Evolutionary conservation across 495 filamentous ascomycete genomes (phyloP), one percentile per base, ranked within the genome.

Genomic region (Aspergillus taichungensis): DNA sequence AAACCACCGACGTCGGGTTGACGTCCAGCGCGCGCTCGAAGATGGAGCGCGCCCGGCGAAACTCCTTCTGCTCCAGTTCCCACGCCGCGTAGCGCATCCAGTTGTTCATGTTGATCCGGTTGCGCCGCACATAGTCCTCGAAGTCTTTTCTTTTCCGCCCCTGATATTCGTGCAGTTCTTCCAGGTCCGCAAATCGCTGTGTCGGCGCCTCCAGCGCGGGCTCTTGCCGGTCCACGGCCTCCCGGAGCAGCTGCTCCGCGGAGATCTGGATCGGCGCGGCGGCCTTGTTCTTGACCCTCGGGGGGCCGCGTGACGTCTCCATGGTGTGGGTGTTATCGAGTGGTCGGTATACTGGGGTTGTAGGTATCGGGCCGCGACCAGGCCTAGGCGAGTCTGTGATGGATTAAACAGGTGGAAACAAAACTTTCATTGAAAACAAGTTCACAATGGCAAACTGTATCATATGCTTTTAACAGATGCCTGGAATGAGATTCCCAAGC

Each of bases 51-150:
- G 94, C 92, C 31, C 92, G 80, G n/a, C 84, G 84, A 65, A 85
- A 96, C 69, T 98, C 92, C 63, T 97, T 98, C 66, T 98, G 92
- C 63, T 98, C 92, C 30, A 98, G 73, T 63, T 98, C 92, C 88
- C 88, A 98, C 47, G 85, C 80, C 32, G 92, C 92, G 73, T 98
- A 98, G 52, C 88, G 84, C 80, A 94, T 88, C 92, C 92, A 98
- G 62, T 98, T 97, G 66, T 92, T 92, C 76, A 96, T 89, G 52
- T 95, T 95, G 56, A 97, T 75, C 54, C 90, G 69, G 59, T 97
- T 96, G 41, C 94, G 86, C 46, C 87, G 83, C 40, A 96, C 87
- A 85, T 95, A 97, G 74, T 95, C 86, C 63, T 98, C 92, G 56
- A 94, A 98, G 57, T 96, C 92, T 64, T 88, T 94, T 52, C 92